A percentile compares a stretch with the other conserved stretches of the same genome.
These are phyloP conservation scores for Lipomyces yamanashiensis DNA, from an alignment of 805 yeast genomes.

Conservation along the genomic window DNA sequence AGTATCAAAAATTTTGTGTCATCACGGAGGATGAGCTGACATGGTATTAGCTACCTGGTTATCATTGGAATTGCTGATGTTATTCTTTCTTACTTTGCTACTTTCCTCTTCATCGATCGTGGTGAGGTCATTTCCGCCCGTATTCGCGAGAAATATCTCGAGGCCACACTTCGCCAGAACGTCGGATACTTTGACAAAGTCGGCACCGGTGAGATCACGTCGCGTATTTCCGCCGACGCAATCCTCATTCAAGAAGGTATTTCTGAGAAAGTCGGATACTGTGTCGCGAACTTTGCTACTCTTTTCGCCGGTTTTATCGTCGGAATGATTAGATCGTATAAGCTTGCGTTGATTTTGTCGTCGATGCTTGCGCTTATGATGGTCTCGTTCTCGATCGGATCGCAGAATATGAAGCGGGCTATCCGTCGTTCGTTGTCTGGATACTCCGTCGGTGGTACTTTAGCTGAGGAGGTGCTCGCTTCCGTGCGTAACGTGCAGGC, in stretches of 20 bases:
- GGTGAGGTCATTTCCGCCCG: slow-evolving; percentile 52
- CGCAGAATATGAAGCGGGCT: slow-evolving; percentile 38
- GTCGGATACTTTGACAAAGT: slow-evolving; percentile 50
- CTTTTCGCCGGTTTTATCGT: slow-evolving; percentile 49
- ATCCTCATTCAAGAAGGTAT: slow-evolving; percentile 51
- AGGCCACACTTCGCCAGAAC: slow-evolving; percentile 49
- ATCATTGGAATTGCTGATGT: slow-evolving; percentile 49
- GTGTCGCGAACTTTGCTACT: slow-evolving; percentile 48
- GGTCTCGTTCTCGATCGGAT: slow-evolving; percentile 32
- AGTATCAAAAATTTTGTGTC: slow-evolving; percentile 30
- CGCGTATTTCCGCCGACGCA: slow-evolving; percentile 51
- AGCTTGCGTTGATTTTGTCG: slow-evolving; percentile 46
- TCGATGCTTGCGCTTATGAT: slow-evolving; percentile 45
- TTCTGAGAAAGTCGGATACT: slow-evolving; percentile 50
- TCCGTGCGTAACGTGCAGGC: slow-evolving; percentile 51
- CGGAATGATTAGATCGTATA: slow-evolving; percentile 48
- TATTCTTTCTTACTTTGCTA: slow-evolving; percentile 42
- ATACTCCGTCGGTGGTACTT: slow-evolving; percentile 40
- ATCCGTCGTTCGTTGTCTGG: slow-evolving; percentile 28
- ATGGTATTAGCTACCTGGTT: slow-evolving; percentile 43
- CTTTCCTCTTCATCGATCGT: slow-evolving; percentile 47
- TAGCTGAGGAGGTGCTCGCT: slow-evolving; percentile 51
- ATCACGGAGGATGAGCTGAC: neutral
- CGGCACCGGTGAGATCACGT: slow-evolving; percentile 52
- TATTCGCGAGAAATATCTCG: slow-evolving; percentile 48